Evolutionary conservation across 2,329 filamentous ascomycete species (phyloP).

Genomic region (Penicillium vulpinum): DNA sequence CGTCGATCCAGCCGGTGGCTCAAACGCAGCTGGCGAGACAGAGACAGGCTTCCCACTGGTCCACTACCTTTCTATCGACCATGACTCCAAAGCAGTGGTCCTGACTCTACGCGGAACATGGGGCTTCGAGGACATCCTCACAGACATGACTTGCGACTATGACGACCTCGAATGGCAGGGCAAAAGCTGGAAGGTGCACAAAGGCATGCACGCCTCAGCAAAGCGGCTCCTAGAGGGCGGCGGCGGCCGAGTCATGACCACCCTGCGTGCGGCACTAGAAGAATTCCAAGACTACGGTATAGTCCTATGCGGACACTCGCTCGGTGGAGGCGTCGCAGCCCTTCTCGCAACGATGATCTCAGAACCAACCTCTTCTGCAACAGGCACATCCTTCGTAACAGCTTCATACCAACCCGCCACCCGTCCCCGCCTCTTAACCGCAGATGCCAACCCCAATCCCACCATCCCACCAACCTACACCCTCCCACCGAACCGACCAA

Average conservation of each 20-base stretch:
- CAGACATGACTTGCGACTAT: conserved; percentile 73
- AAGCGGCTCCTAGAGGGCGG: conserved; percentile 66
- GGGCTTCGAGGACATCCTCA: conserved; percentile 71
- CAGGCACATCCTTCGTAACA: conserved; percentile 63
- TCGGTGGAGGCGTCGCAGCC: conserved; percentile 69
- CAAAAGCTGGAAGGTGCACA: conserved; percentile 68
- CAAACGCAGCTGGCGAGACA: conserved; percentile 64
- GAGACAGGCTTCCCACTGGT: conserved; percentile 69
- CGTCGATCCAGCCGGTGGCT: conserved; percentile 67
- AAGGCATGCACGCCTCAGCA: conserved; percentile 72
- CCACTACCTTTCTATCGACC: conserved; percentile 71
- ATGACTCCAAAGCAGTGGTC: conserved; percentile 69
- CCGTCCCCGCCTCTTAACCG: conserved; percentile 40
- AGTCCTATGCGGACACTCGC: conserved; percentile 67
- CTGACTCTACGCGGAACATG: conserved; percentile 71
- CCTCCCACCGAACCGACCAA: conserved; percentile 67
- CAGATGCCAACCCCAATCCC: conserved; percentile 22
- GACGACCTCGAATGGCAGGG: conserved; percentile 62
- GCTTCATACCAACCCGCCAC: conserved; percentile 44
- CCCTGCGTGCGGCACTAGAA: conserved; percentile 64
- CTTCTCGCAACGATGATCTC: conserved; percentile 70
- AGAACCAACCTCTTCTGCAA: conserved; percentile 54
- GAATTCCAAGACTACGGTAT: conserved; percentile 69
- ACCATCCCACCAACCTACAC: conserved; percentile 39
- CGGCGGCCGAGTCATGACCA: conserved; percentile 66